Evolutionary conservation across 495 filamentous ascomycete genomes (phyloP).

Genomic region (Clavariopsis aquatica): DNA sequence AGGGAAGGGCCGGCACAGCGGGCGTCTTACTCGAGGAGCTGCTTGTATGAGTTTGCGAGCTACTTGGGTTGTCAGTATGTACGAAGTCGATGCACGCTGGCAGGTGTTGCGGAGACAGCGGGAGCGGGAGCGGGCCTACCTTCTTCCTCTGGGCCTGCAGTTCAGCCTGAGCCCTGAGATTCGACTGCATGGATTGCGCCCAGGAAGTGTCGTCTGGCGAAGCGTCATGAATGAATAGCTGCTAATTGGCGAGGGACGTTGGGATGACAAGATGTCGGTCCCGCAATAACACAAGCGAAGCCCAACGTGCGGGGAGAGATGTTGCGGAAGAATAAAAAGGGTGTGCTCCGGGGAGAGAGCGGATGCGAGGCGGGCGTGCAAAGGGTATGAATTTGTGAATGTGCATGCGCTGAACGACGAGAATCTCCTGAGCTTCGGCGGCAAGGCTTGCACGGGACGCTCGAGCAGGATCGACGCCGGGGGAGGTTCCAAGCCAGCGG

Average conservation of each 20-base stretch:
- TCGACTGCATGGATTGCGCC: slow-evolving; percentile 40
- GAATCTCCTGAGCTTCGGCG: not conserved
- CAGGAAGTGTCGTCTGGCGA: slow-evolving; percentile 21
- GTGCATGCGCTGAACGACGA: not conserved
- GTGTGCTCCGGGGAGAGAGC: slow-evolving; percentile 3
- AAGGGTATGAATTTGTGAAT: slow-evolving; percentile 2
- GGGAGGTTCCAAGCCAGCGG: not conserved
- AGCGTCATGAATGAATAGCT: slow-evolving; percentile 26
- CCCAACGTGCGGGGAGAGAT: not conserved
- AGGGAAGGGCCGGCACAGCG: not conserved
- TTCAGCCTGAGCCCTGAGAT: slow-evolving; percentile 64
- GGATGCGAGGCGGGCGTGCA: not conserved
- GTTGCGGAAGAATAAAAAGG: not conserved
- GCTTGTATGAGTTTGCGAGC: slow-evolving; percentile 96
- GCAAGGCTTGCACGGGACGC: too few species aligned
- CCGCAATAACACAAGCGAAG: not conserved
- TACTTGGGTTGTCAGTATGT: slow-evolving; percentile 47
- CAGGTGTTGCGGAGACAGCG: not conserved
- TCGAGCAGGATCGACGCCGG: too few species aligned
- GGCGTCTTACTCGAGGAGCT: slow-evolving; percentile 80
- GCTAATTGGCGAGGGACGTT: slow-evolving; percentile 14
- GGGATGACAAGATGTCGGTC: slow-evolving; percentile 3
- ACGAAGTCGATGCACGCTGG: slow-evolving; percentile 9
- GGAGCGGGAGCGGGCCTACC: slow-evolving; percentile 58
- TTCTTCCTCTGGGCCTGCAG: slow-evolving; percentile 91